A percentile compares a stretch with the other conserved stretches of the same genome.
phyloP scores from a whole-genome alignment of 106 monocot species.

The Dendrobium officinale region DNA sequence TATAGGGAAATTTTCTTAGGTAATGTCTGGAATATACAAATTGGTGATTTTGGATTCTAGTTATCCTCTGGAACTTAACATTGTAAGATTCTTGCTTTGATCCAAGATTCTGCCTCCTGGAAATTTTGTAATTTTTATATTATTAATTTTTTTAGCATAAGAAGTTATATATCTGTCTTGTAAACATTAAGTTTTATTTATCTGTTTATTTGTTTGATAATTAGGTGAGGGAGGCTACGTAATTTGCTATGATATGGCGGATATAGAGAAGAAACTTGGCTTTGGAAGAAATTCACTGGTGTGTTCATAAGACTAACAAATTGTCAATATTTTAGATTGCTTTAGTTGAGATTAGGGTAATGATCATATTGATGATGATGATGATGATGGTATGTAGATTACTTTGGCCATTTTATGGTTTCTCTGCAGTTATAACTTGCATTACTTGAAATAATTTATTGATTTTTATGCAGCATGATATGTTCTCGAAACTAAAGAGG shows the following conservation, averaged over 20 bases:
- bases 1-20: constrained; percentile 83
- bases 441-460: neutral
- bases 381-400: neutral
- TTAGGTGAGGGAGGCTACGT: constrained; percentile 76
- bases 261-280: constrained; percentile 81
- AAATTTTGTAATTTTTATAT: neutral
- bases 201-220: constrained; percentile 8
- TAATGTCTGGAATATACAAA: constrained; percentile 14
- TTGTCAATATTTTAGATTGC: neutral
- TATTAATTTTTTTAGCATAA: neutral
- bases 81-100: neutral
- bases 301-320: constrained; percentile 14
- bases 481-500: too few relatives aligned
- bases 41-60: neutral
- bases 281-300: constrained; percentile 90
- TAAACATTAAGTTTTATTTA: neutral
- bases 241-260: constrained; percentile 80
- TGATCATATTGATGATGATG: neutral
- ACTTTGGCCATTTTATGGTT: neutral
- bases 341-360: neutral
- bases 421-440: neutral
- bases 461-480: too few relatives aligned
- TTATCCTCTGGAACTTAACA: neutral
- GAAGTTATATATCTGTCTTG: neutral
- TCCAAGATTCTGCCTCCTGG: neutral